Conservation (phyloP, 169 alveolate genomes). For the Blepharisma undulans region DNA sequence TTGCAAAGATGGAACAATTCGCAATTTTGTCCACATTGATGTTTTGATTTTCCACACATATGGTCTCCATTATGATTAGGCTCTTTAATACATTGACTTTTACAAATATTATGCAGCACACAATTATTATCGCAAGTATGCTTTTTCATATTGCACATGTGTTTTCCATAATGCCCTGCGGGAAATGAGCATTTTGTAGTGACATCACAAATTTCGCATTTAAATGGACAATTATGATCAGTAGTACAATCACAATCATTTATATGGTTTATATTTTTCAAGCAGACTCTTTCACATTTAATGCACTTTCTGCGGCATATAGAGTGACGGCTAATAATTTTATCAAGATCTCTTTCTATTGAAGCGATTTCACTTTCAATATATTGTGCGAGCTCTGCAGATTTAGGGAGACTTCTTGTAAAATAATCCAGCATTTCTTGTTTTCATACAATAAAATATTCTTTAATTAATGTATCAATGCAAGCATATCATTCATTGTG, state of each 20-base stretch:
- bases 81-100: neutral
- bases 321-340: neutral
- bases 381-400: neutral
- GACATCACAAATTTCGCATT: neutral
- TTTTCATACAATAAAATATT: neutral
- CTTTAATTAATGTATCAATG: neutral
- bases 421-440: neutral
- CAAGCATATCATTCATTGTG: neutral
- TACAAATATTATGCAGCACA: neutral
- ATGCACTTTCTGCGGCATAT: conserved; percentile 31
- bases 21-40: conserved; percentile 2
- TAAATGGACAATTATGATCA: neutral
- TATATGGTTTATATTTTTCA: neutral
- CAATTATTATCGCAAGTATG: neutral
- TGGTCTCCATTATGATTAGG: neutral
- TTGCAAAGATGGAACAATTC: neutral
- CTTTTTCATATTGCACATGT: neutral
- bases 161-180: neutral
- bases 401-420: neutral
- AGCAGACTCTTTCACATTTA: neutral
- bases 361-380: neutral
- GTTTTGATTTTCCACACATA: neutral
- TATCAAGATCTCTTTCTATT: neutral
- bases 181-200: neutral
- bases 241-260: neutral